A percentile compares a stretch with the other conserved stretches of the same genome.
These are phyloP conservation scores for Umbelopsis vinacea DNA, from an alignment of 192 early-diverging fungal genomes.

Conservation along the genomic window DNA sequence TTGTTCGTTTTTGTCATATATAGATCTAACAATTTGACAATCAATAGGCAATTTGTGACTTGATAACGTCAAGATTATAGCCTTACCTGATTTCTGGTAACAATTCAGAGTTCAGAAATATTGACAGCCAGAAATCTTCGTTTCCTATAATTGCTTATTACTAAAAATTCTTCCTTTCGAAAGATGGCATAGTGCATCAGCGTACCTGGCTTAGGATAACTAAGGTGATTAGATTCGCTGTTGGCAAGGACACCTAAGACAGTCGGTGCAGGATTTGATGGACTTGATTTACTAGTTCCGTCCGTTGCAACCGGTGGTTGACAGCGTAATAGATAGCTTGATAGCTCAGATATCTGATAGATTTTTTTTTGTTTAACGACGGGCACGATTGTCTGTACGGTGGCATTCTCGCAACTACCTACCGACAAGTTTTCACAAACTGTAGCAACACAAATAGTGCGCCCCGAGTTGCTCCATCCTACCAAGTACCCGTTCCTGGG, in stretches of 20 bases:
- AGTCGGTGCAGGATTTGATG: neutral
- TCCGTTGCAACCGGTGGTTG: constrained; percentile 4
- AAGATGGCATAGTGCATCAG: neutral
- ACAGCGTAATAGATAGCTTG: constrained; percentile 23
- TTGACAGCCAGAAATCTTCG: neutral
- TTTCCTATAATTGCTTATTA: neutral
- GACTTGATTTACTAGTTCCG: constrained; percentile 22
- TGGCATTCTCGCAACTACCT: constrained; percentile 1
- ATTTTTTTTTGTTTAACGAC: constrained; percentile 1
- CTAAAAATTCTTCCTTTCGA: too few species aligned
- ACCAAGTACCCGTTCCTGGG: constrained; percentile 51
- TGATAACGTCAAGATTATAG: neutral
- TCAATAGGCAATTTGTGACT: neutral
- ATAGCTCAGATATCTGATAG: constrained; percentile 21
- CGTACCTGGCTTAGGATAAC: neutral
- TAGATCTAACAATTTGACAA: neutral
- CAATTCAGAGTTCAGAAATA: neutral
- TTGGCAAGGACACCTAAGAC: constrained; percentile 4
- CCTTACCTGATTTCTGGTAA: constrained; percentile 3
- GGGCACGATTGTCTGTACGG: neutral
- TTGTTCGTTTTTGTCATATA: constrained; percentile 13
- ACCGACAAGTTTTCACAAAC: constrained; percentile 54
- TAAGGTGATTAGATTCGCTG: constrained; percentile 3
- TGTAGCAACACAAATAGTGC: constrained; percentile 55
- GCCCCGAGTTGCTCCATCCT: constrained; percentile 55